These are phyloP conservation scores for Aspergillus eucalypticola DNA, from an alignment of 2,329 filamentous ascomycete genomes.

Conservation along the genomic window DNA sequence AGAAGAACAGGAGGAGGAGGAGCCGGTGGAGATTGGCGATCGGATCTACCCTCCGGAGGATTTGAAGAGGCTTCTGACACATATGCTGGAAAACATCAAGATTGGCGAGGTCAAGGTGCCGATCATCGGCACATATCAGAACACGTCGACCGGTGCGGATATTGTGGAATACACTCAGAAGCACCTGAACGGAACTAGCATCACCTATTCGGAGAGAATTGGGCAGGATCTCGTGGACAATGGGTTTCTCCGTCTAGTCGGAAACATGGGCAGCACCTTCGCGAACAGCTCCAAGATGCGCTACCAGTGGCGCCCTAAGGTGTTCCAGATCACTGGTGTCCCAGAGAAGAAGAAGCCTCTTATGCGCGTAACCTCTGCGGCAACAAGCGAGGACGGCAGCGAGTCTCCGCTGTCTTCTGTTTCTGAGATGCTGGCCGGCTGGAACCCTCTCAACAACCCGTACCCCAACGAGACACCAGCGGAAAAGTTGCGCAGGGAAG, in stretches of 20 bases:
- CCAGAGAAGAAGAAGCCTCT: constrained; percentile 81
- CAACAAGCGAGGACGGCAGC: constrained; percentile 59
- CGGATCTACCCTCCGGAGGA: constrained; percentile 81
- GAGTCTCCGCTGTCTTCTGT: constrained; percentile 84
- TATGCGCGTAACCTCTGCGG: constrained; percentile 72
- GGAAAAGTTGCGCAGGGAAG: constrained; percentile 84
- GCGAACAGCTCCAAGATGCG: constrained; percentile 97
- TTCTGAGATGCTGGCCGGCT: constrained; percentile 84
- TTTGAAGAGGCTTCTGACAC: constrained; percentile 82
- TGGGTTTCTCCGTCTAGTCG: constrained; percentile 85
- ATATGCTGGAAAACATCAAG: constrained; percentile 84
- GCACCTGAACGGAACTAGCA: constrained; percentile 76
- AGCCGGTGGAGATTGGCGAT: constrained; percentile 87
- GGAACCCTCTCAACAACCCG: constrained; percentile 88
- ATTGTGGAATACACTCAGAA: constrained; percentile 95
- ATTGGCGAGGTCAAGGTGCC: constrained; percentile 91
- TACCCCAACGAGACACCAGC: constrained; percentile 91
- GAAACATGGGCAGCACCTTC: constrained; percentile 92
- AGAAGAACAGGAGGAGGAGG: constrained; percentile 68
- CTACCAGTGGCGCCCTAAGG: constrained; percentile 94
- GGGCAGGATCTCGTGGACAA: constrained; percentile 87
- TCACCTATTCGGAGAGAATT: constrained; percentile 90
- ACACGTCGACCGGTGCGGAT: constrained; percentile 86
- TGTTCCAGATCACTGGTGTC: constrained; percentile 82
- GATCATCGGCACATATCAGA: constrained; percentile 91